Evolutionary conservation across 2,329 filamentous ascomycete species (phyloP).

Genomic region (Myriangium duriaei): DNA sequence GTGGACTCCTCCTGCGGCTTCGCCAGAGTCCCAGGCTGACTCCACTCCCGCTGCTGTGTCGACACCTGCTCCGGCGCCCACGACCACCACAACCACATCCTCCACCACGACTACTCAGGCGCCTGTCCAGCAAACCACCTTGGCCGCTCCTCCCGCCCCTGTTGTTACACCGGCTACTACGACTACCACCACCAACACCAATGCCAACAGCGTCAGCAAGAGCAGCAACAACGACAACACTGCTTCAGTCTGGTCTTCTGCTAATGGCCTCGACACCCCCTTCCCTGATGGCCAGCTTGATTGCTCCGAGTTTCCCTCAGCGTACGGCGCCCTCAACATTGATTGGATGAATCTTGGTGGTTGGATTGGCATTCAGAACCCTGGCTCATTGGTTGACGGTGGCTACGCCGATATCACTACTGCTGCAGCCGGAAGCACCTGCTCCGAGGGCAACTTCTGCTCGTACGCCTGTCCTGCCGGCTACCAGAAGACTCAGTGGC

Average conservation of each 20-base stretch:
- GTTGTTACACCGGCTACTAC: conserved; percentile 14
- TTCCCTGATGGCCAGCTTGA: conserved; percentile 66
- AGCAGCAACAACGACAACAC: conserved; percentile 12
- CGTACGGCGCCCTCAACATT: conserved; percentile 65
- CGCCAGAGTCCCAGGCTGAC: conserved; percentile 17
- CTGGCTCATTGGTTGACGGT: conserved; percentile 16
- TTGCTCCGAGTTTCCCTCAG: conserved; percentile 63
- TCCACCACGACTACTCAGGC: conserved; percentile 20
- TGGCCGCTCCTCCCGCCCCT: conserved; percentile 17
- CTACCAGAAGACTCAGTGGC: conserved; percentile 90
- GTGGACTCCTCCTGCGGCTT: conserved; percentile 15
- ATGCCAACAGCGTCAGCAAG: conserved; percentile 8
- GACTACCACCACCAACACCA: conserved; percentile 12
- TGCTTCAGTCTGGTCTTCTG: conserved; percentile 13
- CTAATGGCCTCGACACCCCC: conserved; percentile 46
- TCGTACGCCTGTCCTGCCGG: conserved; percentile 88
- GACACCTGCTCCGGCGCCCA: conserved; percentile 14
- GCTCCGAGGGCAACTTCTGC: conserved; percentile 58
- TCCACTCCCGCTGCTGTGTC: conserved; percentile 11
- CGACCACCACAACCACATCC: conserved; percentile 22
- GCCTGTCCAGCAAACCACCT: conserved; percentile 16
- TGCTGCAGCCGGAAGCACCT: conserved; percentile 51
- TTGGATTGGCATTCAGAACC: conserved; percentile 64
- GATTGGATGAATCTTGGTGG: conserved; percentile 57
- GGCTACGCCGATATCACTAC: conserved; percentile 45